A percentile compares a stretch with the other conserved stretches of the same genome.
Conservation (phyloP, 2,329 filamentous ascomycete genomes). For the Arthrobotrys sinensis region DNA sequence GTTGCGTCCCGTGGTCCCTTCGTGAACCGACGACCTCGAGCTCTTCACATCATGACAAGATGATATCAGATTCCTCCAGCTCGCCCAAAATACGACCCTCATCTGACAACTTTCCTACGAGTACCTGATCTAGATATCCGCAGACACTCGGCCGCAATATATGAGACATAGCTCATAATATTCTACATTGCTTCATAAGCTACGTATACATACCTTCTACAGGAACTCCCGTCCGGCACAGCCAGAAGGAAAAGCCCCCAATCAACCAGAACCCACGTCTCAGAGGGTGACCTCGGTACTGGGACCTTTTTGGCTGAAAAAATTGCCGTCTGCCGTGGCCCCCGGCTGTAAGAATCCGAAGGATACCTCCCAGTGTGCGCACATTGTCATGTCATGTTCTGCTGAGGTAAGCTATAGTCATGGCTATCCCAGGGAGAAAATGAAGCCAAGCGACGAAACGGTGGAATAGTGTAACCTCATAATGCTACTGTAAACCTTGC, state of each 20-base stretch:
- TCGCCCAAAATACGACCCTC: conserved; percentile 13
- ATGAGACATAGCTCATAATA: conserved; percentile 55
- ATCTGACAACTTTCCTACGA: conserved; percentile 27
- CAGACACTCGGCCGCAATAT: conserved; percentile 43
- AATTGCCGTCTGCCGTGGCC: conserved; percentile 32
- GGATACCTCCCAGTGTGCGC: neutral
- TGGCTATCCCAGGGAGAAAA: conserved; percentile 21
- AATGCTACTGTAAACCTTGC: conserved; percentile 46
- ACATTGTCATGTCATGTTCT: conserved; percentile 17
- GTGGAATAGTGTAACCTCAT: conserved; percentile 49
- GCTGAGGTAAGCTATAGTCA: conserved; percentile 42
- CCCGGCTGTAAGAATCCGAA: conserved; percentile 18
- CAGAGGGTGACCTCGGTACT: conserved; percentile 39
- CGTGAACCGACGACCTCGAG: conserved; percentile 13
- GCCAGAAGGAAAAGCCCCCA: conserved; percentile 17
- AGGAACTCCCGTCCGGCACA: conserved; percentile 28
- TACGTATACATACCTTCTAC: neutral
- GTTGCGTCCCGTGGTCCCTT: conserved; percentile 31
- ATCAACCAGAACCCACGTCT: conserved; percentile 19
- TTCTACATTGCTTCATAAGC: neutral
- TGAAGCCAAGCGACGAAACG: conserved; percentile 16
- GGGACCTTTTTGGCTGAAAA: conserved; percentile 24
- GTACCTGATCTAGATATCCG: conserved; percentile 23
- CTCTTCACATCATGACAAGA: conserved; percentile 20
- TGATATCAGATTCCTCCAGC: conserved; percentile 19